Conservation (phyloP, 2,329 filamentous ascomycete genomes). For the Stylonectria norvegica region DNA sequence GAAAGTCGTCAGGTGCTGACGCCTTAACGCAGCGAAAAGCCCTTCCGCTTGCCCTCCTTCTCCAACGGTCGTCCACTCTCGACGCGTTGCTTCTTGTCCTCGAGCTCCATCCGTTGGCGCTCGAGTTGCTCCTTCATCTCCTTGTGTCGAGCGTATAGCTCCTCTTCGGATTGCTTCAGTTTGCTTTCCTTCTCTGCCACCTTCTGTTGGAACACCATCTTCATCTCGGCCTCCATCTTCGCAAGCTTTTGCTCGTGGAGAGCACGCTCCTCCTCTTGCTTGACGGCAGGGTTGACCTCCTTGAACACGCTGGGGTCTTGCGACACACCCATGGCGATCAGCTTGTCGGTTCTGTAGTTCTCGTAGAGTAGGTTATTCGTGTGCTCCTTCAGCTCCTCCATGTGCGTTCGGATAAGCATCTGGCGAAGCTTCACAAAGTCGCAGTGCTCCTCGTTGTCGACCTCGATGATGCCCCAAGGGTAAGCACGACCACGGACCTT, state of each 20-base stretch:
- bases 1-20: slow-evolving; percentile 19
- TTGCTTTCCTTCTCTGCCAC: slow-evolving; percentile 99
- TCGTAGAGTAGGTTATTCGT: slow-evolving; percentile 99
- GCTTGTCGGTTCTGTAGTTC: slow-evolving; percentile 99
- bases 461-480: slow-evolving; percentile 98
- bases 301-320: slow-evolving; percentile 99
- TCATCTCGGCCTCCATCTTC: slow-evolving; percentile 99
- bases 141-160: slow-evolving; percentile 94
- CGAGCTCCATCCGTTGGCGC: slow-evolving; percentile 87
- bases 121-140: slow-evolving; percentile 99
- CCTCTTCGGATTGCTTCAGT: slow-evolving; percentile 98
- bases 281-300: slow-evolving; percentile 99
- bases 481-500: slow-evolving; percentile 95
- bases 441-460: slow-evolving; percentile 99
- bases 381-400: slow-evolving; percentile 99
- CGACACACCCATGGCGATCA: slow-evolving; percentile 95
- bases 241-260: slow-evolving; percentile 99
- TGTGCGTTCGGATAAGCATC: slow-evolving; percentile 99
- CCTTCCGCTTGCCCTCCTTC: slow-evolving; percentile 98
- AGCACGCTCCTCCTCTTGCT: slow-evolving; percentile 98
- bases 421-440: slow-evolving; percentile 99
- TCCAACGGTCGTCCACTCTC: slow-evolving; percentile 94
- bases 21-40: slow-evolving; percentile 91
- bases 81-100: slow-evolving; percentile 96
- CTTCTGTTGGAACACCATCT: slow-evolving; percentile 99